Evolutionary conservation across 202 grass and related monocot genomes (phyloP), one percentile per base, ranked within the genome.

Genomic region (Zizania palustris): DNA sequence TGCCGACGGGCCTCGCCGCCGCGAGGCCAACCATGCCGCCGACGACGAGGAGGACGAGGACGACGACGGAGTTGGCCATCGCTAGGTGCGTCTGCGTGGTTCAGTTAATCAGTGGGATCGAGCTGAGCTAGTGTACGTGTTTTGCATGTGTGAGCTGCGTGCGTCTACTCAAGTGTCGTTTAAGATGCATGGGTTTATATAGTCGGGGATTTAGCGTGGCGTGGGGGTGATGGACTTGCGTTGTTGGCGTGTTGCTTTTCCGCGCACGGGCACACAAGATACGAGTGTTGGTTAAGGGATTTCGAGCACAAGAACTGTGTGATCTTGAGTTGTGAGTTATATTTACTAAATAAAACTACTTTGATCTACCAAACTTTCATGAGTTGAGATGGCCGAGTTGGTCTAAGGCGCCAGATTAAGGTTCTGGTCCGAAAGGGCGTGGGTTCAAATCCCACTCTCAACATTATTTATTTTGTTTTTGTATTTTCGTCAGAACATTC

Each of bases 361-460:
- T n/a, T n/a, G n/a, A n/a, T n/a, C n/a, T n/a, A n/a, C n/a, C n/a
- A n/a, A 2, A 28, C 1, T 28, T 1, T 28, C 28, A 28, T 28
- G 8, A 8, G 40, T 42, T 90, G 88, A 96, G 89, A 92, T 96
- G 92, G 84, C 89, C 86, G 89, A 87, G 89, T 92, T 92, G 84
- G 92, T 89, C 92, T 85, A 91, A 87, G 92, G 86, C 89, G 83
- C 89, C 84, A 89, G 88, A 88, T 85, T 95, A 82, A 87, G 89
- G 86, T 87, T 91, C 86, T 89, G 69, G 82, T 83, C 82, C 69
- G 82, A 71, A 79, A 89, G 84, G 84, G 85, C 85, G 82, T 88
- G 87, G 85, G 85, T 90, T 93, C 85, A 86, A 90, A 93, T 93
- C 84, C 85, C 87, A 90, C 84, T 86, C 82, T 90, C 82, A 82